phyloP scores from a whole-genome alignment of 2,329 filamentous ascomycete species.

The Anisogramma anomala region DNA sequence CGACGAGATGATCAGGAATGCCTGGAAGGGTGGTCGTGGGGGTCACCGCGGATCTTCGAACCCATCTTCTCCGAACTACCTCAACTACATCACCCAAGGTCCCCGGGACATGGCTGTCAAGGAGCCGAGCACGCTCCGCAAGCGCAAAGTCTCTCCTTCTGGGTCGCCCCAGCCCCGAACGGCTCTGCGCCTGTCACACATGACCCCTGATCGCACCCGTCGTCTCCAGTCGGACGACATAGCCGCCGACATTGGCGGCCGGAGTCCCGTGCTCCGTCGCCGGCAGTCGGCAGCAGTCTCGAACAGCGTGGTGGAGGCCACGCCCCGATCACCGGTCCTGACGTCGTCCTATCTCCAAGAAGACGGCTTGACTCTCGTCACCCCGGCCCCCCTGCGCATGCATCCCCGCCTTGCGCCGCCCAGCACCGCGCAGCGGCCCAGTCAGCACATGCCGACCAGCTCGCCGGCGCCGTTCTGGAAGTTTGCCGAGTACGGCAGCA shows the following conservation, averaged over 20 bases:
- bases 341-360: slow-evolving; percentile 53
- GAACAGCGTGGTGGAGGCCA: slow-evolving; percentile 35
- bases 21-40: slow-evolving; percentile 48
- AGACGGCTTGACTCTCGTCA: slow-evolving; percentile 51
- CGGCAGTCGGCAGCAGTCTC: slow-evolving; percentile 36
- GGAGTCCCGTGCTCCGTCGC: slow-evolving; percentile 49
- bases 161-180: slow-evolving; percentile 45
- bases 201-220: slow-evolving; percentile 45
- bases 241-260: slow-evolving; percentile 39
- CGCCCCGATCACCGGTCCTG: slow-evolving; percentile 48
- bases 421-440: slow-evolving; percentile 69
- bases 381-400: slow-evolving; percentile 60
- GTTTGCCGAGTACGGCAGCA: slow-evolving; percentile 66
- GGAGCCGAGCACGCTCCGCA: slow-evolving; percentile 41
- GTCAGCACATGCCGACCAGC: slow-evolving; percentile 75
- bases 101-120: slow-evolving; percentile 42
- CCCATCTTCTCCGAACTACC: slow-evolving; percentile 53
- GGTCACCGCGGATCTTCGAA: slow-evolving; percentile 57
- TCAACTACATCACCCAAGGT: slow-evolving; percentile 50
- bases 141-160: slow-evolving; percentile 43
- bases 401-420: slow-evolving; percentile 67
- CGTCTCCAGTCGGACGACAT: slow-evolving; percentile 28
- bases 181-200: slow-evolving; percentile 38
- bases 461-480: slow-evolving; percentile 85
- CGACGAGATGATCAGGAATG: slow-evolving; percentile 77